phyloP scores from a whole-genome alignment of 495 filamentous ascomycete species.

The Penicillium soppii region DNA sequence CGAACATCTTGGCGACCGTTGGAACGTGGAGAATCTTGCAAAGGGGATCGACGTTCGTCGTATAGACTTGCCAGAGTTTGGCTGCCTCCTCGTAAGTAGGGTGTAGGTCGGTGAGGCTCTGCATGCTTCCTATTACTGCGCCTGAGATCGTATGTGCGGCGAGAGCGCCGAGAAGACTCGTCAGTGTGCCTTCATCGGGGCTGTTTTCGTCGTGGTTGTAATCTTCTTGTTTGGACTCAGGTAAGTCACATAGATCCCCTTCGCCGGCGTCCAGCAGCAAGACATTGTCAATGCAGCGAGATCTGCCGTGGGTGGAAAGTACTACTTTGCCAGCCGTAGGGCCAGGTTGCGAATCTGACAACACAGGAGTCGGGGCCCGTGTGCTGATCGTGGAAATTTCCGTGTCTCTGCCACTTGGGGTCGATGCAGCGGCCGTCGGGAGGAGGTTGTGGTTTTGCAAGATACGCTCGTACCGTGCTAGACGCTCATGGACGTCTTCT shows the following conservation, averaged over 20 bases:
- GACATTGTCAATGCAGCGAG: neutral
- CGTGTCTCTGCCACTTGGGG: neutral
- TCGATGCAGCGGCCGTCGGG: neutral
- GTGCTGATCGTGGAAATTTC: neutral
- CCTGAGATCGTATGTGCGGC: neutral
- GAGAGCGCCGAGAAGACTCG: neutral
- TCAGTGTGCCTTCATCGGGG: neutral
- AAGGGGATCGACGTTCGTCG: constrained; percentile 63
- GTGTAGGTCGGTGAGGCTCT: neutral
- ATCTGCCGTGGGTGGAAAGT: neutral
- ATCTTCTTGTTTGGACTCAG: neutral
- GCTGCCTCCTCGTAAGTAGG: neutral
- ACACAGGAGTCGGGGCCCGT: neutral
- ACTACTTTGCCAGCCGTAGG: neutral
- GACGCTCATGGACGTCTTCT: neutral
- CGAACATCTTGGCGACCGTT: constrained; percentile 39
- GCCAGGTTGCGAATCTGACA: neutral
- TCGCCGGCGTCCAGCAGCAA: neutral
- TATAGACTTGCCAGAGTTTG: constrained; percentile 58
- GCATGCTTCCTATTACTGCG: neutral
- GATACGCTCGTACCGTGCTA: neutral
- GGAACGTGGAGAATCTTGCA: constrained; percentile 67
- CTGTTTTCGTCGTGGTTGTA: neutral
- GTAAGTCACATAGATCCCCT: neutral
- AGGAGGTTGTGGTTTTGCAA: neutral